These are phyloP conservation scores for Komagataella phaffii DNA, from an alignment of 805 yeast genomes.

Conservation along the genomic window DNA sequence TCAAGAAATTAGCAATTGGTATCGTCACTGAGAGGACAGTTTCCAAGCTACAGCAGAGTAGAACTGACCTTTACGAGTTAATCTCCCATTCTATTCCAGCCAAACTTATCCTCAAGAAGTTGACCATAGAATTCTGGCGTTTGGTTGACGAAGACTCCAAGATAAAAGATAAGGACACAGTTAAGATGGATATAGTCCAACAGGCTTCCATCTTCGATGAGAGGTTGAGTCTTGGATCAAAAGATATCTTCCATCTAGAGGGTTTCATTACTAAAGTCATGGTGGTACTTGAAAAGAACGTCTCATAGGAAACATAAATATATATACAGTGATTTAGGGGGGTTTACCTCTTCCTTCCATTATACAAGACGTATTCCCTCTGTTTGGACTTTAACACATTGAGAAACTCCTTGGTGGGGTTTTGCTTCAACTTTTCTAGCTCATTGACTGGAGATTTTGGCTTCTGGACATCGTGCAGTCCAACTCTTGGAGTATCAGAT, in stretches of 20 bases:
- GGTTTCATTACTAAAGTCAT: conserved; percentile 85
- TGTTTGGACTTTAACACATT: conserved; percentile 37
- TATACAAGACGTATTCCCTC: conserved; percentile 32
- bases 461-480: conserved; percentile 42
- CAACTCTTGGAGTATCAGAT: conserved; percentile 56
- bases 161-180: conserved; percentile 9
- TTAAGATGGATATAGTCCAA: conserved; percentile 36
- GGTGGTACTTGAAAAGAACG: conserved; percentile 48
- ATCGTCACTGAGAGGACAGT: conserved; percentile 55
- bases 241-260: conserved; percentile 88
- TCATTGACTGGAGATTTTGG: conserved; percentile 34
- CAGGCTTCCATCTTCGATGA: conserved; percentile 69
- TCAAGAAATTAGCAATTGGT: conserved; percentile 46
- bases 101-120: conserved; percentile 54
- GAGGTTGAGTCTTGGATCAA: conserved; percentile 71
- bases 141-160: conserved; percentile 6
- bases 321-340: neutral
- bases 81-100: conserved; percentile 93
- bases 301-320: neutral
- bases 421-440: conserved; percentile 34
- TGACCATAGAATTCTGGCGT: conserved; percentile 23
- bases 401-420: conserved; percentile 54
- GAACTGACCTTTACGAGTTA: conserved; percentile 68
- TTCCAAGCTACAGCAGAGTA: conserved; percentile 39
- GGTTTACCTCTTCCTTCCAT: conserved; percentile 12